These are phyloP conservation scores for Xenosphaeropsis pyriputrescens DNA, from an alignment of 2,329 filamentous ascomycete species.

Conservation along the genomic window DNA sequence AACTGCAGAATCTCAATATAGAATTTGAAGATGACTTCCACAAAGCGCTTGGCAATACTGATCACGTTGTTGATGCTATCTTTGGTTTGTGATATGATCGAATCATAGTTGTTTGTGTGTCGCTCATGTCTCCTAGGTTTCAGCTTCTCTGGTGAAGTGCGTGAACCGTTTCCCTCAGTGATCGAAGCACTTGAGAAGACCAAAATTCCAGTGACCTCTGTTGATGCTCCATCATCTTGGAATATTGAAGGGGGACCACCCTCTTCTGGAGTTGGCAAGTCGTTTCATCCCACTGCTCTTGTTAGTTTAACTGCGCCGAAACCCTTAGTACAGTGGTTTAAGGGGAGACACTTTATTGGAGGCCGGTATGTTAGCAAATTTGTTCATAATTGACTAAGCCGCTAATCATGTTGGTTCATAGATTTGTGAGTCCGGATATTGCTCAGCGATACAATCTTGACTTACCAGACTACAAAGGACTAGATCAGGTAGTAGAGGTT, in stretches of 20 bases:
- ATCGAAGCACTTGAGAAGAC: conserved; percentile 65
- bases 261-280: conserved; percentile 57
- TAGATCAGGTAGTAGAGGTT: conserved; percentile 83
- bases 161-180: conserved; percentile 79
- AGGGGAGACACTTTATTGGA: conserved; percentile 80
- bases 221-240: conserved; percentile 93
- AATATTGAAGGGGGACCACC: conserved; percentile 81
- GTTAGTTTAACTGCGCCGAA: conserved; percentile 91
- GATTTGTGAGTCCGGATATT: conserved; percentile 66
- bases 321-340: conserved; percentile 71
- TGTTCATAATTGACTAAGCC: conserved; percentile 3
- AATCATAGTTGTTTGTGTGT: not conserved
- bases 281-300: conserved; percentile 66
- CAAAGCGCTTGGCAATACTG: conserved; percentile 46
- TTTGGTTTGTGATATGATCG: conserved; percentile 44
- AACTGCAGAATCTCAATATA: conserved; percentile 70
- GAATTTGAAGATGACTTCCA: conserved; percentile 75
- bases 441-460: conserved; percentile 79
- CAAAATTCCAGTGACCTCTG: conserved; percentile 64
- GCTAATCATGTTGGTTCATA: conserved; percentile 15
- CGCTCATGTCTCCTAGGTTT: conserved; percentile 43
- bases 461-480: conserved; percentile 66
- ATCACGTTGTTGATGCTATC: conserved; percentile 83
- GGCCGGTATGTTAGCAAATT: conserved; percentile 41
- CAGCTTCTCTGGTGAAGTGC: conserved; percentile 80